A percentile compares a stretch with the other conserved stretches of the same genome.
Evolutionary conservation across 1,139 yeast genomes (phyloP).

Genomic region (Scheffersomyces titani): DNA sequence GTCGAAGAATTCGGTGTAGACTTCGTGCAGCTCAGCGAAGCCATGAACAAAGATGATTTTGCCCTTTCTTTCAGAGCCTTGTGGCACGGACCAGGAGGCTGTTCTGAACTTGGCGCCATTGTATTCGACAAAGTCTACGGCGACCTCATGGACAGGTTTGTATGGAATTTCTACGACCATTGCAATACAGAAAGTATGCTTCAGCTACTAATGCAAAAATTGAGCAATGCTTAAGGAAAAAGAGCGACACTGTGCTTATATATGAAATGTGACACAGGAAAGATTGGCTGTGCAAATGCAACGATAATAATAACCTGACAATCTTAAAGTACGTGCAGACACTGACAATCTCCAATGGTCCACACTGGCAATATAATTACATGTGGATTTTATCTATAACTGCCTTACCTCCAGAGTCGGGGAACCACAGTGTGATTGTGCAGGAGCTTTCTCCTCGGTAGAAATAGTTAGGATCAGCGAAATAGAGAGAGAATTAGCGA

Average conservation of each 20-base stretch:
- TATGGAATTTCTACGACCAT: constrained; percentile 31
- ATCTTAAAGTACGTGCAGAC: background rate
- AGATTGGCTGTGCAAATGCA: background rate
- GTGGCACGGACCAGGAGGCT: constrained; percentile 41
- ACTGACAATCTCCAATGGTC: background rate
- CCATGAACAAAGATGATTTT: constrained; percentile 76
- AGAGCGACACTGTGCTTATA: background rate
- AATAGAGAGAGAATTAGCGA: background rate
- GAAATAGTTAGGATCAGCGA: background rate
- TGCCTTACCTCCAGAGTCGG: background rate
- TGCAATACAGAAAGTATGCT: background rate
- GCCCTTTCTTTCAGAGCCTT: constrained; percentile 44
- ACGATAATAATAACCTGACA: background rate
- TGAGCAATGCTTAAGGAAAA: background rate
- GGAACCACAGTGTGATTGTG: background rate
- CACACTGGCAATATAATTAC: background rate
- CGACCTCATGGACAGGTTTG: constrained; percentile 33
- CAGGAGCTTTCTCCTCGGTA: background rate
- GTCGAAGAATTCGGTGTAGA: constrained; percentile 64
- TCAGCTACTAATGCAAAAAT: background rate
- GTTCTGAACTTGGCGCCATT: constrained; percentile 43
- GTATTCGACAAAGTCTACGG: constrained; percentile 27
- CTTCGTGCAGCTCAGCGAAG: constrained; percentile 63
- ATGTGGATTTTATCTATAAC: background rate
- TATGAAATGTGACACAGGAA: background rate